phyloP scores from a whole-genome alignment of 306 rosid species.

The Vicia faba region DNA sequence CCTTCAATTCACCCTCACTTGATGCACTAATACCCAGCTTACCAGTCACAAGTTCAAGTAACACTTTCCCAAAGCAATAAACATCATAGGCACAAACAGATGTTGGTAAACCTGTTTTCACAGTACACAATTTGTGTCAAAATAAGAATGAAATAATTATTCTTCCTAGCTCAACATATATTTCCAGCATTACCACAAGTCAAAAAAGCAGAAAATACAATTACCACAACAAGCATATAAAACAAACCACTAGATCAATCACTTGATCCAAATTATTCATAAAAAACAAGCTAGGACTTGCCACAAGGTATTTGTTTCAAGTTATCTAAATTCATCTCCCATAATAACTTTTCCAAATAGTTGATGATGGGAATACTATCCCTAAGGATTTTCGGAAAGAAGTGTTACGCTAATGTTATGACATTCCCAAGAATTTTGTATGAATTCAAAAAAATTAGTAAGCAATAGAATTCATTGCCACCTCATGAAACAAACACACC shows the following conservation, averaged over 20 bases:
- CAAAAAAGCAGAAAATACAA: conserved; percentile 14
- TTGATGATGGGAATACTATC: neutral
- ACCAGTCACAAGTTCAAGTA: conserved; percentile 89
- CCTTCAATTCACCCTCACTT: conserved; percentile 56
- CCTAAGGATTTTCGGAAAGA: neutral
- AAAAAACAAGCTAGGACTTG: conserved; percentile 17
- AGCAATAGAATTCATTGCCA: too few species aligned
- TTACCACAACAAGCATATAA: conserved; percentile 17
- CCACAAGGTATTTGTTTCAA: neutral
- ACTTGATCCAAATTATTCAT: conserved; percentile 7
- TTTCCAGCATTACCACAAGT: neutral
- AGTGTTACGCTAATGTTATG: neutral
- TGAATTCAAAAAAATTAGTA: too few species aligned
- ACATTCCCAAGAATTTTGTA: neutral
- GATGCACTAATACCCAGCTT: conserved; percentile 77
- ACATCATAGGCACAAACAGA: conserved; percentile 80
- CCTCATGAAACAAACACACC: neutral
- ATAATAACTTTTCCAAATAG: neutral
- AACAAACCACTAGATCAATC: conserved; percentile 17
- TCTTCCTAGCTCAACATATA: conserved; percentile 5
- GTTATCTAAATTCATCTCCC: neutral
- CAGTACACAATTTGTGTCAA: conserved; percentile 35
- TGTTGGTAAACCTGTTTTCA: conserved; percentile 67
- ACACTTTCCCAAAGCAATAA: conserved; percentile 92
- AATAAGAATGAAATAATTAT: conserved; percentile 8